Conservation (phyloP, 202 grass and related monocot genomes). For the Digitaria exilis region DNA sequence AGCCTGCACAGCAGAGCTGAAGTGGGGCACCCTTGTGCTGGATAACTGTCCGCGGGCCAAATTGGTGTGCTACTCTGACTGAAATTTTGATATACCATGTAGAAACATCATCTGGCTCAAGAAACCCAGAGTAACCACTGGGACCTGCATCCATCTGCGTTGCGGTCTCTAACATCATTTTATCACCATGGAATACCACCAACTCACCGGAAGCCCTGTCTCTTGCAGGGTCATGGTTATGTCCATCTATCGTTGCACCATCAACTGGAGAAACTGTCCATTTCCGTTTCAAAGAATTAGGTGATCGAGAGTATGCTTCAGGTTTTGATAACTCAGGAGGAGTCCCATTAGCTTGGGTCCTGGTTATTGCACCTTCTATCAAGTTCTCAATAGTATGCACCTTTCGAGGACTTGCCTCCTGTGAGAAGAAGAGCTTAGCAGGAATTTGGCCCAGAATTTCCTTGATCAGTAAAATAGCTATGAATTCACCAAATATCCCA, state of each 20-base stretch:
- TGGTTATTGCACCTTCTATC: slow-evolving; percentile 51
- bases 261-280: slow-evolving; percentile 9
- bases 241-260: slow-evolving; percentile 1
- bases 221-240: slow-evolving; percentile 29
- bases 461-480: neutral
- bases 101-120: slow-evolving; percentile 61
- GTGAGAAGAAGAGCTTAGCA: slow-evolving; percentile 22
- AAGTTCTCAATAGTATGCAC: slow-evolving; percentile 35
- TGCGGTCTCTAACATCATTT: slow-evolving; percentile 64
- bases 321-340: slow-evolving; percentile 27
- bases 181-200: slow-evolving; percentile 46
- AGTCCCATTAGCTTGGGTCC: slow-evolving; percentile 42
- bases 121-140: slow-evolving; percentile 55
- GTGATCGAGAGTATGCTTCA: slow-evolving; percentile 6
- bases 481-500: neutral
- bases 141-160: slow-evolving; percentile 40
- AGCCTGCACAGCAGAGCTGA: slow-evolving; percentile 52
- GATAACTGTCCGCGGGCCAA: slow-evolving; percentile 35
- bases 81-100: slow-evolving; percentile 56
- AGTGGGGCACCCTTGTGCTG: slow-evolving; percentile 57
- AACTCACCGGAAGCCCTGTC: slow-evolving; percentile 42
- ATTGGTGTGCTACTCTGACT: slow-evolving; percentile 40
- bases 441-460: slow-evolving; percentile 10
- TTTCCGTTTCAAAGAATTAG: slow-evolving; percentile 44
- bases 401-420: slow-evolving; percentile 84